Evolutionary conservation across 148 eudicot genomes (phyloP), one percentile per base, ranked within the genome.

Genomic region (Spergularia bocconei): DNA sequence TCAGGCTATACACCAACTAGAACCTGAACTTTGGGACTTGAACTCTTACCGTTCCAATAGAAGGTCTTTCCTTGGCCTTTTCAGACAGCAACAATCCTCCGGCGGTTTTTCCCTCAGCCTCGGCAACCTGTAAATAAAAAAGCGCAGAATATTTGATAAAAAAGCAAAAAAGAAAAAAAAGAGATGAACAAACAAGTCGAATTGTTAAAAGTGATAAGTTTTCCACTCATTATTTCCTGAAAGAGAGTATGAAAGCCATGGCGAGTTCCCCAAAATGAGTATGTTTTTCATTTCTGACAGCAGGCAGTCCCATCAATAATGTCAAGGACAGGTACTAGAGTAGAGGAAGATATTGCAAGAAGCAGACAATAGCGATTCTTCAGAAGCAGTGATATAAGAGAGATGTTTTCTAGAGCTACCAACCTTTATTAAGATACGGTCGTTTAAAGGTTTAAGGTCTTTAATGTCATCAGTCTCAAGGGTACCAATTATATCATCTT

Each of bases 51-150:
- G 91, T 91, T 86, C 98, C 98, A 77, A 86, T 78, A 60, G 96
- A 91, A 69, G 98, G 98, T 68, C 85, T 93, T 80, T 93, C 98
- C 83, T 89, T 93, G 74, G 83, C 69, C 0, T 88, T 86, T 75
- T 88, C 89, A 13, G 98, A 88, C 39, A 93, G 86, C 78, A 87
- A 79, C 83, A 93, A 76, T 36, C 98, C 98, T 52, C 98, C 96
- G 13, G 96, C 88, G 29, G 98, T 93, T 70, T 84, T 91, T 29
- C 71, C 78, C 84, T 87, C 98, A 4, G 85, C 93, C 79, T 86
- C 93, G 33, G 88, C 96, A 55, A 91, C 91, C 98, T 93, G 82
- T n/a, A 60, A 57, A 41, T 65, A 51, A 12, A 53, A 55, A 39
- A 61, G n/a, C 59, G 44, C 44, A 25, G 7, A 66, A 5, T 13